Base-by-base conservation (phyloP, 2,329 filamentous ascomycete genomes). In the Paraconiothyrium brasiliense region DNA sequence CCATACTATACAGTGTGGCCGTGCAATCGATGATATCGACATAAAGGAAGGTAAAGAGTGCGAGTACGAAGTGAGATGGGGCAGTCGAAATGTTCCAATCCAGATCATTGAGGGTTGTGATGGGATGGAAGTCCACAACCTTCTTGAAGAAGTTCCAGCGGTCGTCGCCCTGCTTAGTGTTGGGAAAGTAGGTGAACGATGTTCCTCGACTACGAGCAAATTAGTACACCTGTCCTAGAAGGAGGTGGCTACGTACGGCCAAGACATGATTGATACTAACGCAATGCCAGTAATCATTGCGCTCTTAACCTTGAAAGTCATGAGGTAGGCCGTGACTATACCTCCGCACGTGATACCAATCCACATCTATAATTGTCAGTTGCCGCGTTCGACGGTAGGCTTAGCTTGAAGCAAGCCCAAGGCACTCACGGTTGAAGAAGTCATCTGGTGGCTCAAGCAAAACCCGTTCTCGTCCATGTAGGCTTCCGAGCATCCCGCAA, bases 1-100 rank as follows among this genome's bases (percentile, higher is more conserved):
- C 93, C 92, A 97, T 96, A 43, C 91, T 91, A 80, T 96, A 97
- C 57, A 96, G 82, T 0, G 93, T 96, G 64, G 92, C 93, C 0
- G 93, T 96, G 66, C 89, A 91, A 79, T 96, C 93, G 56, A 97
- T 88, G 62, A 97, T 94, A 73, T 97, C 93, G 67, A 96, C 92
- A 70, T 96, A 96, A n/a, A 96, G 81, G 56, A 97, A 96, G 1
- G 93, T 96, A 76, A 96, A 89, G 58, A 97, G 87, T 0, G 93
- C 93, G 54, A 95, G 84, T 16, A 89, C 90, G 71, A 96, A 96
- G 69, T 95, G 89, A 4, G 87, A 87, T 11, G 90, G 88, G 54
- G 91, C 87, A 7, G 83, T 82, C 3, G 83, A 77, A 24, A 96
- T 82, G 67, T 91, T 81, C 90, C 92, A 97, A 60, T 93, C 84